A percentile compares a stretch with the other conserved stretches of the same genome.
Evolutionary conservation across 2,329 filamentous ascomycete genomes (phyloP).

Genomic region (Macrophomina tecta): DNA sequence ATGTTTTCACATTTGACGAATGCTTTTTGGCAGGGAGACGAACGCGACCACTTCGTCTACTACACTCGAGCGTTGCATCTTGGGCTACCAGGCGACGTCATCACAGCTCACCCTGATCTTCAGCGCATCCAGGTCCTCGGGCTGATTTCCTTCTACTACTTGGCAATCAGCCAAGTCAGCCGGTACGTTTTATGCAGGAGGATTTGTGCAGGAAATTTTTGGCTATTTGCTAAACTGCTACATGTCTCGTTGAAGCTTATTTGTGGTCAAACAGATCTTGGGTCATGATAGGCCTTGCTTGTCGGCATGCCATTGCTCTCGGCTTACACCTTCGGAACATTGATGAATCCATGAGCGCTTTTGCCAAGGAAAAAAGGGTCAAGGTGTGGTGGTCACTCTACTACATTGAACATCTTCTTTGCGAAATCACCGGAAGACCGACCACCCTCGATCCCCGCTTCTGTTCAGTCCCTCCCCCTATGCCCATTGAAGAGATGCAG

Average conservation of each 20-base stretch:
- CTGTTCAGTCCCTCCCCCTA: conserved; percentile 41
- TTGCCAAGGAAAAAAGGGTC: conserved; percentile 42
- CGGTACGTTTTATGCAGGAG: conserved; percentile 38
- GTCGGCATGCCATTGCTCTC: conserved; percentile 43
- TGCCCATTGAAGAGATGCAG: conserved; percentile 35
- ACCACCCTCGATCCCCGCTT: conserved; percentile 38
- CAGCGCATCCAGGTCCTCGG: conserved; percentile 46
- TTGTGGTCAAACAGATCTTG: conserved; percentile 40
- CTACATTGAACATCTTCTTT: conserved; percentile 43
- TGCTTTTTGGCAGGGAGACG: conserved; percentile 31
- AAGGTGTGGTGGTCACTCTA: conserved; percentile 51
- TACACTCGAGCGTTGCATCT: conserved; percentile 44
- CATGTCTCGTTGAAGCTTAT: background rate
- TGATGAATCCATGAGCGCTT: conserved; percentile 33
- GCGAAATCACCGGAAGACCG: conserved; percentile 46
- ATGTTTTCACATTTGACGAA: conserved; percentile 41
- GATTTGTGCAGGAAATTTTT: background rate
- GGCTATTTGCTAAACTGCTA: too few species aligned
- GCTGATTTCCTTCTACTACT: conserved; percentile 47
- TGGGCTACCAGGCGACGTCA: conserved; percentile 36
- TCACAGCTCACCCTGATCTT: conserved; percentile 43
- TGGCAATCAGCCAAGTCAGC: conserved; percentile 48
- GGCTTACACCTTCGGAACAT: conserved; percentile 47
- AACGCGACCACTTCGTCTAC: conserved; percentile 46
- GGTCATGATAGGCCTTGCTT: conserved; percentile 42